Percentiles rank a stretch among this genome's conserved stretches.
Conservation (phyloP, 2,329 filamentous ascomycete species). For the Monosporascus cannonballus region DNA sequence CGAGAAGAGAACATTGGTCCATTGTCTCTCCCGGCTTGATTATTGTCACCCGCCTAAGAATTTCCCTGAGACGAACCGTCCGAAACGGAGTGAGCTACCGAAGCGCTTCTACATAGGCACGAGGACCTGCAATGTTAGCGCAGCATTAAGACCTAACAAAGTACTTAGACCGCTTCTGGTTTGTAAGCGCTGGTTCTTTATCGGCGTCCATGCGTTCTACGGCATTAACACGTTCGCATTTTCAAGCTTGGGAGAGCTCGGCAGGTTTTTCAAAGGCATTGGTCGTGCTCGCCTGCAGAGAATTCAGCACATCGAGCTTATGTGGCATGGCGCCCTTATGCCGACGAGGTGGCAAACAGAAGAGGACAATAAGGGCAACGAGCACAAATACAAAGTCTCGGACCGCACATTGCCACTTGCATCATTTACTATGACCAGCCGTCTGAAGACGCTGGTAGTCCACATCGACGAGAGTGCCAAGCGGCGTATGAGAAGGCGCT, state of each 20-base stretch:
- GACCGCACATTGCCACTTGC: constrained; percentile 30
- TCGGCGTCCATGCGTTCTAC: constrained; percentile 40
- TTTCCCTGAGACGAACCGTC: constrained; percentile 7
- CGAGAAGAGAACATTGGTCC: constrained; percentile 30
- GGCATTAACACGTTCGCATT: constrained; percentile 44
- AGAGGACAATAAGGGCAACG: not conserved
- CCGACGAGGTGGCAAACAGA: constrained; percentile 12
- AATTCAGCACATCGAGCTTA: constrained; percentile 37
- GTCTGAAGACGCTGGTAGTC: constrained; percentile 35
- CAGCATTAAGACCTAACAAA: constrained; percentile 27
- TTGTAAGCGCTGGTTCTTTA: constrained; percentile 32
- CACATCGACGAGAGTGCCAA: constrained; percentile 32
- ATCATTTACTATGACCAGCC: constrained; percentile 29
- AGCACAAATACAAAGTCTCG: constrained; percentile 20
- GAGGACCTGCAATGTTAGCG: constrained; percentile 24
- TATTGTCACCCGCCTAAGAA: constrained; percentile 16
- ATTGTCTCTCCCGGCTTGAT: constrained; percentile 41
- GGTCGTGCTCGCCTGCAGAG: constrained; percentile 31
- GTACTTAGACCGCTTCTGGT: constrained; percentile 34
- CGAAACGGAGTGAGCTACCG: constrained; percentile 18
- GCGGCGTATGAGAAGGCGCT: constrained; percentile 26
- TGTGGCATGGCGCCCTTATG: constrained; percentile 24
- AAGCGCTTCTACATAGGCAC: constrained; percentile 34
- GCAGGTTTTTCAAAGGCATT: constrained; percentile 39
- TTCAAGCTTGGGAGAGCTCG: constrained; percentile 46